Evolutionary conservation across 1,139 yeast genomes (phyloP), one percentile per base, ranked within the genome.

Genomic region (Candida mesenterica): DNA sequence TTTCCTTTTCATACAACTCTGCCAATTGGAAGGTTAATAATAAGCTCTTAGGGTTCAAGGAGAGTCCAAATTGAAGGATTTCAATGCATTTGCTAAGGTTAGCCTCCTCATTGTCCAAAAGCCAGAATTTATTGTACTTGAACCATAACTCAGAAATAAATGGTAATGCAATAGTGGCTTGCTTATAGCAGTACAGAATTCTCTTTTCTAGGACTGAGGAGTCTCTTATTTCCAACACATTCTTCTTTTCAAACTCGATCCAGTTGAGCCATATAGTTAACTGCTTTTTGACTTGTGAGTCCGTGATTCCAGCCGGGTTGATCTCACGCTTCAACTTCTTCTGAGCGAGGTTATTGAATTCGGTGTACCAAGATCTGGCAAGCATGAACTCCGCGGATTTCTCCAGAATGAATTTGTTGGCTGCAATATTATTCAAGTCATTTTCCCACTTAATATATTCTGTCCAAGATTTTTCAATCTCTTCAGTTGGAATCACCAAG

Each of bases 91-190:
- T 56, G 31, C 53, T 55, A 16, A 60, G 44, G 45, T 61, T 61
- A n/a, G 61, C 59, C 37, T 66, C 72, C 39, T 63, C 70, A 37
- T 62, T 60, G 17, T 42, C 43, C 30, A 48, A 45, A 15, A 62
- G 46, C 51, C 62, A 56, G 46, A 55, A 69, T 35, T 61, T 60
- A 34, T 50, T 55, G 44, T 55, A 88, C 39, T 82, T 81, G 57
- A 80, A 89, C 97, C 97, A 92, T 25, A 86, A 61, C 52, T 87
- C 95, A 0, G 97, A 88, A 30, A 75, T 78, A 57, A 84, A 87
- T 19, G 87, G 73, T 49, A 87, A 65, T 32, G 75, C 62, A 52
- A 82, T 79, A 7, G 82, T 67, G 1, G 95, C 81, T 55, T 87
- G 89, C 49, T 76, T 75, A 59, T 77, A 87, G 16, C 83, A 86